Base-by-base conservation (phyloP, 352 stramenopile species). In the Globisporangium barbulae region DNA sequence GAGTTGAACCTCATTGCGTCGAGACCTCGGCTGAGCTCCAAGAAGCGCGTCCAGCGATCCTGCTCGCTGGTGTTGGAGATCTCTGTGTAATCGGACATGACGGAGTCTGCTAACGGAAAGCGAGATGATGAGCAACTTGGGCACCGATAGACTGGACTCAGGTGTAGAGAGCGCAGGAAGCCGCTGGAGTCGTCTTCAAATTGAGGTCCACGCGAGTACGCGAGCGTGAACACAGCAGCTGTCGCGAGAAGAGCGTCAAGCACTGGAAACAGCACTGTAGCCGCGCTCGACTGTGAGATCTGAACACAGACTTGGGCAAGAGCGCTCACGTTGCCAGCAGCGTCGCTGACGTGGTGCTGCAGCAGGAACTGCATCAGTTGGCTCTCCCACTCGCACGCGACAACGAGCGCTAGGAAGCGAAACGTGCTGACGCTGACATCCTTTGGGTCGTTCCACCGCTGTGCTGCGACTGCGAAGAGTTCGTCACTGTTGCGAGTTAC, bases 301-400 rank as follows among this genome's bases (percentile, higher is more conserved):
- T 37, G 33, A 3, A 44, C 15, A 2, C 28, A 56, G 2, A 15
- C 57, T 28, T 10, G 10, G 5, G 61, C 13, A 21, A 84, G 22
- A 2, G 21, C 25, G 15, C 54, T 19, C 15, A 81, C 49, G 39
- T 73, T 56, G 0, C 63, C 54, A 7, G 52, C 41, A 33, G 73
- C 67, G 55, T 89, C 78, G 7, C 37, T 52, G 25, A 30, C 58
- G 35, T 83, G 64, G 17, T 54, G 55, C 21, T 77, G 76, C 37
- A 89, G 50, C 33, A 88, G 33, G 49, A 57, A 68, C 1, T 30
- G n/a, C 53, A 73, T 17, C 28, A 89, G 70, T 5, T 72, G 52
- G 21, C 59, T 50, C 31, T 85, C 69, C 53, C 78, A 59, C 67
- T 53, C 30, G 44, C 57, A 68, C 7, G 61, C 68, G 15, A 73